phyloP scores from a whole-genome alignment of 2,329 filamentous ascomycete species.

The Botrytis elliptica region DNA sequence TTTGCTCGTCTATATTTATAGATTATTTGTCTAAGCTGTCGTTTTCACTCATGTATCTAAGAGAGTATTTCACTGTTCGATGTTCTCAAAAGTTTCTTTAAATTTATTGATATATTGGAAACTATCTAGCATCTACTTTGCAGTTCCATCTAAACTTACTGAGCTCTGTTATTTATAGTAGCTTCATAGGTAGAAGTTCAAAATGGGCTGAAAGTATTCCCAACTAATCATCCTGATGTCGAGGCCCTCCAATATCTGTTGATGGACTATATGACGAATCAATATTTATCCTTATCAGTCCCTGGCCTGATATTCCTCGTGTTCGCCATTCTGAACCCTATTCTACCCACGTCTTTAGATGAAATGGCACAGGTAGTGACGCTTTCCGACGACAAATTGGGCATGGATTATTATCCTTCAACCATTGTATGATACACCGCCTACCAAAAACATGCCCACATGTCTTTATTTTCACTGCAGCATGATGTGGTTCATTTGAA shows the following conservation, averaged over 20 bases:
- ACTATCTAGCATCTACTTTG: background rate
- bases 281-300: background rate
- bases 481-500: background rate
- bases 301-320: background rate
- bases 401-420: background rate
- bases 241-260: background rate
- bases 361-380: background rate
- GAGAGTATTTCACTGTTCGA: background rate
- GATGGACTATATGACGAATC: accelerated
- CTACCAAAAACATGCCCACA: background rate
- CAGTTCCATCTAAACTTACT: background rate
- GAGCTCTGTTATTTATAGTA: background rate
- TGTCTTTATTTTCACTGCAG: background rate
- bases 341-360: background rate
- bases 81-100: background rate
- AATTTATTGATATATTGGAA: background rate
- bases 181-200: background rate
- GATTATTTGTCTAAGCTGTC: background rate
- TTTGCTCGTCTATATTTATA: background rate
- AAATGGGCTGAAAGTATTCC: background rate
- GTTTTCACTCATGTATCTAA: background rate
- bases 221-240: background rate
- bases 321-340: background rate
- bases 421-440: background rate
- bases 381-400: background rate